Evolutionary conservation across 768 basidiomycete genomes (phyloP).

Genomic region (Strobilomyces confusus): DNA sequence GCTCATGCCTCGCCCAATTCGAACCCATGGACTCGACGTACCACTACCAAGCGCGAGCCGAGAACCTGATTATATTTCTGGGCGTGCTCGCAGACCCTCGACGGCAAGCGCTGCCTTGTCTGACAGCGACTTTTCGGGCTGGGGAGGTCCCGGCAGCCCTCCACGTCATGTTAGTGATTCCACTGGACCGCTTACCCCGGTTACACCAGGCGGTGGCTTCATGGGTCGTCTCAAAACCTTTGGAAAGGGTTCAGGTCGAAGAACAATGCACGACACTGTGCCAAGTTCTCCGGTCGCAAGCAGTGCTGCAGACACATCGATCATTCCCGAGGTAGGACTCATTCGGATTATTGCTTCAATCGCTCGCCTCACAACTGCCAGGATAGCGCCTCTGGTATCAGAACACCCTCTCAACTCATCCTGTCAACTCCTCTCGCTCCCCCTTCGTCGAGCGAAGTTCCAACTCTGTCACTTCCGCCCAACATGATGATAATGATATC

Average conservation of each 20-base stretch:
- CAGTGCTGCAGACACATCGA: conserved; percentile 13
- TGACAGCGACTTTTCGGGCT: conserved; percentile 50
- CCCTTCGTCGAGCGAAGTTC: conserved; percentile 69
- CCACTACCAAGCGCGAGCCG: conserved; percentile 25
- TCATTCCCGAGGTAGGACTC: conserved; percentile 25
- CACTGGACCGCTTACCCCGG: conserved; percentile 41
- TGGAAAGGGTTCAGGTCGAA: conserved; percentile 53
- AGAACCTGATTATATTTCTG: conserved; percentile 52
- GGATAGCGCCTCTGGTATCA: conserved; percentile 30
- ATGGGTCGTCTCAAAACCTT: conserved; percentile 81
- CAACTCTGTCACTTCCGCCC: conserved; percentile 54
- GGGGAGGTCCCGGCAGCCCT: conserved; percentile 38
- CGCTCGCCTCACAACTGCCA: conserved; percentile 9
- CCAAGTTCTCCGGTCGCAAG: conserved; percentile 25
- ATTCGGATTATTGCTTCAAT: neutral
- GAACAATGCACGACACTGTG: conserved; percentile 12
- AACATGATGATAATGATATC: conserved; percentile 70
- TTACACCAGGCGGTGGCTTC: conserved; percentile 51
- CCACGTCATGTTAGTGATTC: conserved; percentile 25
- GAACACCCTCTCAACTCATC: conserved; percentile 52
- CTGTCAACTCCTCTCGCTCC: conserved; percentile 57
- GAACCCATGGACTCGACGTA: conserved; percentile 45
- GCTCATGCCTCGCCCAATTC: conserved; percentile 32
- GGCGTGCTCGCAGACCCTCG: conserved; percentile 44
- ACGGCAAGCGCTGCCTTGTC: conserved; percentile 36